Evolutionary conservation across 805 yeast species (phyloP).

Genomic region (Yarrowia porcina): DNA sequence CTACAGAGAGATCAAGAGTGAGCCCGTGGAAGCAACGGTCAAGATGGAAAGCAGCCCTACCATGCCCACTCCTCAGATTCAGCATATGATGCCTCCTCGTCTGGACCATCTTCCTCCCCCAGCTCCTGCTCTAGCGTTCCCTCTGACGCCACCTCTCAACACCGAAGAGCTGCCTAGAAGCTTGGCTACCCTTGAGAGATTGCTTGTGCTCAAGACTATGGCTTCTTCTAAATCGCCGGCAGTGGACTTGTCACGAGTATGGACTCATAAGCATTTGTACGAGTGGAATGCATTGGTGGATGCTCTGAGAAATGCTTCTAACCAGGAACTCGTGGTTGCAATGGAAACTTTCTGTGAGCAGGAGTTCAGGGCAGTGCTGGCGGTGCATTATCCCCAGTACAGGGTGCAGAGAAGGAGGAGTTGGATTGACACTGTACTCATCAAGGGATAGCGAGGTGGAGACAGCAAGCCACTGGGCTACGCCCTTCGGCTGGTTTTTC

Average conservation of each 20-base stretch:
- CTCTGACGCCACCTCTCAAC: conserved; percentile 14
- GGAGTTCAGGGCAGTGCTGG: neutral
- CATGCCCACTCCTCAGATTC: neutral
- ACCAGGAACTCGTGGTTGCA: neutral
- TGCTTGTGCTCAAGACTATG: neutral
- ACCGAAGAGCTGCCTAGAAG: conserved; percentile 5
- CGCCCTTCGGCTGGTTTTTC: too few relatives aligned
- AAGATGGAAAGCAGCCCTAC: neutral
- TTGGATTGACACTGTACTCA: conserved; percentile 8
- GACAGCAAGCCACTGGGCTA: too few relatives aligned
- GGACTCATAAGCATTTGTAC: neutral
- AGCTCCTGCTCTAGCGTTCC: neutral
- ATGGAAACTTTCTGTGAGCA: conserved; percentile 1
- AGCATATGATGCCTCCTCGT: neutral
- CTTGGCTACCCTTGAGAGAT: neutral
- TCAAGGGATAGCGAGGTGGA: neutral
- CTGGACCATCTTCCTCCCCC: neutral
- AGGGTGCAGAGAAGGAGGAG: neutral
- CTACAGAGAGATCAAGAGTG: neutral
- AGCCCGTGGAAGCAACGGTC: neutral
- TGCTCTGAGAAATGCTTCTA: neutral
- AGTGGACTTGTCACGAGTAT: neutral
- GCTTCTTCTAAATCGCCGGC: neutral
- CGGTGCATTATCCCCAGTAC: conserved; percentile 1
- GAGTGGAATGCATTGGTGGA: neutral